phyloP scores from a whole-genome alignment of 306 rosid genomes.

The Dicorynia guianensis region DNA sequence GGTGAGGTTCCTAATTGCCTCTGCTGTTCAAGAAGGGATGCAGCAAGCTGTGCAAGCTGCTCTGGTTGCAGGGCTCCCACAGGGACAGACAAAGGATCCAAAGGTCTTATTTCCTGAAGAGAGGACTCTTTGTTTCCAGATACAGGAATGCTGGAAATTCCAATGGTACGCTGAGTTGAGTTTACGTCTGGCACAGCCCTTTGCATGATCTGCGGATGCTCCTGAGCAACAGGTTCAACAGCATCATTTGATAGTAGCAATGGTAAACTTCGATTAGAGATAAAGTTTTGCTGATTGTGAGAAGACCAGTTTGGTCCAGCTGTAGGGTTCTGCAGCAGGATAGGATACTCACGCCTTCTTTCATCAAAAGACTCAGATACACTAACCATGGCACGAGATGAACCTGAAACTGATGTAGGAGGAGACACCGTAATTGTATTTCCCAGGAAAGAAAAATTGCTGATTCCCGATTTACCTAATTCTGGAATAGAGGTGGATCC shows the following conservation, averaged over 20 bases:
- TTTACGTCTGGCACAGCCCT: slow-evolving; percentile 52
- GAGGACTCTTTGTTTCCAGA: slow-evolving; percentile 47
- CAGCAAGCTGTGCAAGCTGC: slow-evolving; percentile 75
- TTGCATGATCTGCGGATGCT: slow-evolving; percentile 47
- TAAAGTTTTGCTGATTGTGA: slow-evolving; percentile 56
- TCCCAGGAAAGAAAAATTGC: slow-evolving; percentile 52
- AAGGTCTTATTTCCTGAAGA: slow-evolving; percentile 52
- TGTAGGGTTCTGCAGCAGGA: slow-evolving; percentile 49
- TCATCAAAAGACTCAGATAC: slow-evolving; percentile 56
- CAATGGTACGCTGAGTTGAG: slow-evolving; percentile 51
- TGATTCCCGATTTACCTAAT: slow-evolving; percentile 56
- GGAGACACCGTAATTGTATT: slow-evolving; percentile 56
- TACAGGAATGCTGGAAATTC: slow-evolving; percentile 53
- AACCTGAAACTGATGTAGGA: slow-evolving; percentile 43
- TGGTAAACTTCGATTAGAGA: slow-evolving; percentile 51
- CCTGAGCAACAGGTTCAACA: slow-evolving; percentile 56
- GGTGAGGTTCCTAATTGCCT: slow-evolving; percentile 63
- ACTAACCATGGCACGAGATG: slow-evolving; percentile 46
- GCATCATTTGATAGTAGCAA: slow-evolving; percentile 48
- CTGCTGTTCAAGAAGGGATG: slow-evolving; percentile 78
- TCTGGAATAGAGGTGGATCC: slow-evolving; percentile 54
- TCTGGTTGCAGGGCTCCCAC: slow-evolving; percentile 69
- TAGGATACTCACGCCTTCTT: slow-evolving; percentile 63
- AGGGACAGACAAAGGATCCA: slow-evolving; percentile 54
- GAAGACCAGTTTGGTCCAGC: slow-evolving; percentile 61